These are phyloP conservation scores for Populus tomentosa DNA, from an alignment of 441 rosid genomes.

Conservation along the genomic window DNA sequence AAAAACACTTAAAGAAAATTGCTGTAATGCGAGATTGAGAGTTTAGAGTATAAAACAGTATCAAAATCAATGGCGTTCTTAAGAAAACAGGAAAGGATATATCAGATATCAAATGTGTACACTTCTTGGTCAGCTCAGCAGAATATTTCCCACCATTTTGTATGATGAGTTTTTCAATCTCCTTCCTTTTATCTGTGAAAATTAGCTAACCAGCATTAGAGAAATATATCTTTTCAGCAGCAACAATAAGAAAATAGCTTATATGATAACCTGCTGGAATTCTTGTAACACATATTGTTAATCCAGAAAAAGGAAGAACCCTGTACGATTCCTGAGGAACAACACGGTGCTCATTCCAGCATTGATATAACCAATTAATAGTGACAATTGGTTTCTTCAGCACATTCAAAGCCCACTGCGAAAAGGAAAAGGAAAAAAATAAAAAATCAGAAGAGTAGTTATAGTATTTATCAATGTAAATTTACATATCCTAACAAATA, in stretches of 20 bases:
- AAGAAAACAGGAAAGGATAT: slow-evolving; percentile 57
- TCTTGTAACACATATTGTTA: slow-evolving; percentile 76
- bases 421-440: slow-evolving; percentile 11
- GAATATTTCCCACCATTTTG: slow-evolving; percentile 92
- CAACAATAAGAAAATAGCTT: slow-evolving; percentile 13
- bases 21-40: not conserved
- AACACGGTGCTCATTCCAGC: slow-evolving; percentile 95
- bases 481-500: not conserved
- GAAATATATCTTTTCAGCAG: slow-evolving; percentile 11
- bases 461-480: slow-evolving; percentile 4
- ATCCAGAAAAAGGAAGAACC: slow-evolving; percentile 92
- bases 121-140: slow-evolving; percentile 73
- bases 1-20: too few relatives aligned
- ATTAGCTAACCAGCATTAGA: slow-evolving; percentile 29
- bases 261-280: slow-evolving; percentile 62
- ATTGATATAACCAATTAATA: slow-evolving; percentile 77
- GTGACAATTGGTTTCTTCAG: slow-evolving; percentile 87
- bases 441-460: slow-evolving; percentile 6
- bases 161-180: slow-evolving; percentile 53
- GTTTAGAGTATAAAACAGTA: not conserved
- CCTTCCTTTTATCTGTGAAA: slow-evolving; percentile 74
- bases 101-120: slow-evolving; percentile 94
- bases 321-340: slow-evolving; percentile 85
- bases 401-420: slow-evolving; percentile 89
- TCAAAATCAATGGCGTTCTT: not conserved